Base-by-base conservation (phyloP, 2,329 filamentous ascomycete genomes). In the Sphaceloma murrayae region DNA sequence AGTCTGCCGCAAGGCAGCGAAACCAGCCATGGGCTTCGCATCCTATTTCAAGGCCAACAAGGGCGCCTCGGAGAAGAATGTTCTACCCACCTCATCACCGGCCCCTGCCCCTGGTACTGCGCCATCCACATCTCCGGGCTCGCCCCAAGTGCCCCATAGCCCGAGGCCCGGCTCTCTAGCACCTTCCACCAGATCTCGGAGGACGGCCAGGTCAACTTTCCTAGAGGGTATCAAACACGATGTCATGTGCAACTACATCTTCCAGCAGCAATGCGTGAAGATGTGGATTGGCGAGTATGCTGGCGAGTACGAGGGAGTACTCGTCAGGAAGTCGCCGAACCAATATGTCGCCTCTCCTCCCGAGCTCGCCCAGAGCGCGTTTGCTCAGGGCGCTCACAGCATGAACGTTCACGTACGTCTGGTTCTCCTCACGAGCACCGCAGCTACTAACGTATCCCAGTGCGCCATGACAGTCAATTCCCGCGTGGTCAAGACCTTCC, bases 401-500 rank as follows among this genome's bases (percentile, higher is more conserved):
- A 70, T 87, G 52, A 86, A 87, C 55, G 73, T 85, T 40, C 78
- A 80, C 62, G 79, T 82, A 63, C 56, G 69, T 40, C 5, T 13
- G n/a, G 13, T 2, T 2, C 27, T n/a, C 5, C 19, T 16, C 18
- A 30, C 8, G 8, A 21, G 7, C 10, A 33, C 27, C 6, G 38
- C 46, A 4, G 2, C 32, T 39, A 17, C 52, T 59, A 44, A 62
- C 27, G 9, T 29, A 8, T 17, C 51, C 7, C 50, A 85, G 77
- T 82, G 77, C 54, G 80, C 81, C 39, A 85, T 88, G 78, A 88
- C 82, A 0, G 77, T 87, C 50, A 86, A 85, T 60, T 87, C 83
- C 0, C 68, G 82, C 51, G 79, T 87, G 47, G 84, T 88, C 63
- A 84, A 82, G 65, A 82, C 81, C 0, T 86, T 86, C 53, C 67